These are phyloP conservation scores for Monosporascus sp. DNA, from an alignment of 2,329 filamentous ascomycete genomes.

Conservation along the genomic window DNA sequence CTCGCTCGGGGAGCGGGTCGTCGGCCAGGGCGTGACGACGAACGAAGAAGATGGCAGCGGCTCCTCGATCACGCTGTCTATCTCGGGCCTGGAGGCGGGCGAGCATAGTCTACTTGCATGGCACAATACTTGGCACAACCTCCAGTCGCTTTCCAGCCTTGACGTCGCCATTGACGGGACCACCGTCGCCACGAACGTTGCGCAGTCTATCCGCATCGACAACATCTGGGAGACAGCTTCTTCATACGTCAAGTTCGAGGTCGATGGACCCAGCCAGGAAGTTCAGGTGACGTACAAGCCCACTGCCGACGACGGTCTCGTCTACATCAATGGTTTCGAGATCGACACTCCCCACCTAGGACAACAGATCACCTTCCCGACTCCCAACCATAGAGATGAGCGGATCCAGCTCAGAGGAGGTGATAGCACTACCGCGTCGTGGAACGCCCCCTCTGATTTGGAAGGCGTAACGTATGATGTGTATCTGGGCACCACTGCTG, in stretches of 20 bases:
- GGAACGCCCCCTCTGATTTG: slow-evolving; percentile 14
- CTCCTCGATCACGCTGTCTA: slow-evolving; percentile 15
- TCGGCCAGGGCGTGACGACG: slow-evolving; percentile 23
- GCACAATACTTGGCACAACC: slow-evolving; percentile 26
- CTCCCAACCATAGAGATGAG: slow-evolving; percentile 24
- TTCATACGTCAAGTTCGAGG: slow-evolving; percentile 22
- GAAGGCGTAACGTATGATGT: slow-evolving; percentile 19
- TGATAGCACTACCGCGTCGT: slow-evolving; percentile 12
- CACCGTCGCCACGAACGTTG: slow-evolving; percentile 1
- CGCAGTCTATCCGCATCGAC: slow-evolving; percentile 22
- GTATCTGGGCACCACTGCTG: slow-evolving; percentile 17
- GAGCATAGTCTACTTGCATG: slow-evolving; percentile 23
- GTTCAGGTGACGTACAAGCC: slow-evolving; percentile 22
- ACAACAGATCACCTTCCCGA: slow-evolving; percentile 22
- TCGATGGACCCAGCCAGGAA: slow-evolving; percentile 9
- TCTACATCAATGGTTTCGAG: slow-evolving; percentile 27
- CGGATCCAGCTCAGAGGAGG: slow-evolving; percentile 14
- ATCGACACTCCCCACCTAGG: slow-evolving; percentile 19
- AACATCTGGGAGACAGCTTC: slow-evolving; percentile 26
- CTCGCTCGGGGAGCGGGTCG: slow-evolving; percentile 24
- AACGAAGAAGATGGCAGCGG: slow-evolving; percentile 11
- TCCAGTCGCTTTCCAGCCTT: slow-evolving; percentile 15
- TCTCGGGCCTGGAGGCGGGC: slow-evolving; percentile 22
- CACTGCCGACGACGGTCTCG: slow-evolving; percentile 12
- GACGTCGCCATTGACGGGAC: slow-evolving; percentile 20